These are phyloP conservation scores for Aechmea fasciata DNA, from an alignment of 176 grass and related monocot genomes.

Conservation along the genomic window DNA sequence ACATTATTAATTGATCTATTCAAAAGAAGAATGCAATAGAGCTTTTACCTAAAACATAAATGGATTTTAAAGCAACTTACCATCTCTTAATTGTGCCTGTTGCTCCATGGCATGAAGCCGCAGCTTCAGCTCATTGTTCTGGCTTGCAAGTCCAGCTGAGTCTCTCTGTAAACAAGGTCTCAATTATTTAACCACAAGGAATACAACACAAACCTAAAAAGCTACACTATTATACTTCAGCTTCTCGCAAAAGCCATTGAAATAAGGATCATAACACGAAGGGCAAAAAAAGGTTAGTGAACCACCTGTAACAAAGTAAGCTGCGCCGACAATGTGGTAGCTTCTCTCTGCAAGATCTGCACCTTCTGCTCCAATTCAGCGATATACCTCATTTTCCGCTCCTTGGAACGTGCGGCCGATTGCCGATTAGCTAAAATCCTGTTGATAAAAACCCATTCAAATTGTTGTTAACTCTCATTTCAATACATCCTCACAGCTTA, in stretches of 20 bases:
- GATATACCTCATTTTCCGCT: constrained; percentile 81
- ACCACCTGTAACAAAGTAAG: constrained; percentile 60
- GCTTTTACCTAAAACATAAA: too few relatives aligned
- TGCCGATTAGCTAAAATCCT: constrained; percentile 96
- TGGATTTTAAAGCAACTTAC: constrained; percentile 32
- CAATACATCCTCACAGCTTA: background rate
- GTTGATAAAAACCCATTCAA: background rate
- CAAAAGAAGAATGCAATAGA: too few relatives aligned
- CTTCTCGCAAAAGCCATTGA: background rate
- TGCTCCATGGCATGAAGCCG: constrained; percentile 93
- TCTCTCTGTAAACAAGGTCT: constrained; percentile 58
- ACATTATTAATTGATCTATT: too few relatives aligned
- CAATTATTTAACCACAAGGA: too few relatives aligned
- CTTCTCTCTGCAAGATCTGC: constrained; percentile 77
- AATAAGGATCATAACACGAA: constrained; percentile 2
- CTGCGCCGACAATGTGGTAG: constrained; percentile 77
- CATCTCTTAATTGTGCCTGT: constrained; percentile 89
- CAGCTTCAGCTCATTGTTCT: constrained; percentile 89
- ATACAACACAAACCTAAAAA: background rate
- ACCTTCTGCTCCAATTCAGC: constrained; percentile 94
- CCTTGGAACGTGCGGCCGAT: constrained; percentile 93
- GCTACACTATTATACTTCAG: background rate
- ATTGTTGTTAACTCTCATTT: background rate
- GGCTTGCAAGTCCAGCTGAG: constrained; percentile 61
- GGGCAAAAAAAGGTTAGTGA: background rate